Base-by-base conservation (phyloP, 2,329 filamentous ascomycete genomes). In the Diaporthe ampelina region DNA sequence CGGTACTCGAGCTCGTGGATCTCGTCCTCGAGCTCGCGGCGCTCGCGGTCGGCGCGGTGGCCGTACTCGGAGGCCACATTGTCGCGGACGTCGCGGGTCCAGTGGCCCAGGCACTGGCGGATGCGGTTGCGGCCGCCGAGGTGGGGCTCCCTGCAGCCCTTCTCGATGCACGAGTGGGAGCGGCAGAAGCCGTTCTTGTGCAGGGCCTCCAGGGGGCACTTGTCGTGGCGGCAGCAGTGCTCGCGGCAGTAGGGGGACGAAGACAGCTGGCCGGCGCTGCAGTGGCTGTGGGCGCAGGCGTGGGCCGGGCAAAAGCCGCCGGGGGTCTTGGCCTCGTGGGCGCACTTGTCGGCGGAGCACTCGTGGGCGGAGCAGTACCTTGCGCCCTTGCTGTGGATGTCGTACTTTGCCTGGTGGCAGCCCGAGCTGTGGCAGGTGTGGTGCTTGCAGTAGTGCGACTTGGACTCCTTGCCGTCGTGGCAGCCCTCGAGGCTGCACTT, bases 401-500 rank as follows among this genome's bases (percentile, higher is more conserved):
- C 65, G 67, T 26, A 65, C 19, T 71, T 65, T 24, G 43, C 67
- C 59, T 75, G 71, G 40, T 56, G 43, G 58, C 74, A 75, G 11
- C 58, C 45, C 17, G 43, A n/a, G 10, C n/a, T 50, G 58, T 37
- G 40, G 37, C 74, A 75, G 21, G 67, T 74, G 45, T 75, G 74
- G 6, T 45, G 29, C n/a, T 61, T 69, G 74, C 74, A 75, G 26
- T 71, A 75, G 26, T 74, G 35, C 21, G 74, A 75, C 35, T 24
- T 21, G 6, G 32, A 35, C 17, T 59, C 58, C 43, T 71, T 74
- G 15, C 54, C 74, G 7, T 43, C 32, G 2, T 50, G 2, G n/a
- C 74, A 75, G 15, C 72, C 52, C 11, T 74, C 65, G 32, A 74
- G 58, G 24, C 45, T 68, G 74, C 74, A 75, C 65, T 75, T 75